Evolutionary conservation across 176 grass and related monocot species (phyloP), one percentile per base, ranked within the genome.

Genomic region (Carex myosuroides): DNA sequence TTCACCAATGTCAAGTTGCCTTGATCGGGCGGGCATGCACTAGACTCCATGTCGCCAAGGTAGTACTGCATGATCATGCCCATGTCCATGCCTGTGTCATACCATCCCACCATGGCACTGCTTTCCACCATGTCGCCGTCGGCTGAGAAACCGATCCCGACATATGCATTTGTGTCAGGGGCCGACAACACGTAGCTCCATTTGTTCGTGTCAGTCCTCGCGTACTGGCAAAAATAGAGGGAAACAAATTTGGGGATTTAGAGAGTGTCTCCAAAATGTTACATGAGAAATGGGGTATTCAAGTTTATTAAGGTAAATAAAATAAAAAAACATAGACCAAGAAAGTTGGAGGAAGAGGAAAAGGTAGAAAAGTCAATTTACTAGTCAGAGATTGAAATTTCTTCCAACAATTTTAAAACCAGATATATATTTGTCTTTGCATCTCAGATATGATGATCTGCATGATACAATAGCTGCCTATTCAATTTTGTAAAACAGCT

Each of bases 131-230:
- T 97, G 11, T 3, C 3, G 2, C 94, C 92, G 18, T 92, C 87
- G 2, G 69, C 74, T 0, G 94, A 97, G 89, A 97, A 97, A 5
- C 94, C 94, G 0, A 97, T 61, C 1, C 92, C 70, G 35, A 97
- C 55, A 82, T 89, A 97, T 52, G 94, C 71, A 12, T 86, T 62
- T 62, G 81, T 85, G 81, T 97, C 86, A 11, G 94, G 89, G 61
- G 92, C 89, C 63, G 94, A 94, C 6, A 97, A 73, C 16, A 97
- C 79, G 80, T 89, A 97, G 87, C 94, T 97, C 94, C 94, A 97
- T 8, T 87, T 61, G 83, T 83, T 91, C 12, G 87, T 60, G 52
- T 84, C 87, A 1, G 90, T 86, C 64, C 89, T 94, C 59, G 85
- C 93, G 57, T 82, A 94, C 94, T 97, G 92, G 5, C 4, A 29